Evolutionary conservation across 2,329 filamentous ascomycete genomes (phyloP), one percentile per base, ranked within the genome.

Genomic region (Zalaria sp.): DNA sequence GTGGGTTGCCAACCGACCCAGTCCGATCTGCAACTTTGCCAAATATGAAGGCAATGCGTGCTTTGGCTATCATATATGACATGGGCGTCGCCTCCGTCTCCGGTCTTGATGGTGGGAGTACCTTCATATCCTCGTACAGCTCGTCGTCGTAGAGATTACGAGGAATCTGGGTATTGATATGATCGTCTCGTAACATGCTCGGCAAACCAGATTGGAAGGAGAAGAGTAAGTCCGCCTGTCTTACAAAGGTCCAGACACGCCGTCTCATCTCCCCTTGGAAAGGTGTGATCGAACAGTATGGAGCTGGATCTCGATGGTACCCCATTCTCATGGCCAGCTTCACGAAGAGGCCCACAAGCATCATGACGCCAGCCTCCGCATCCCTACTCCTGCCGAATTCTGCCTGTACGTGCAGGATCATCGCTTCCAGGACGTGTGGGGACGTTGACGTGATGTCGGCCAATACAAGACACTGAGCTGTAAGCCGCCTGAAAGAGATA

Each of bases 81-180:
- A 86, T 77, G 1, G 82, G 81, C 1, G 84, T 89, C 2, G 81
- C 74, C 55, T 88, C 82, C 1, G 72, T 77, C 28, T 66, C 67
- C 0, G 83, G 79, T 43, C 82, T 67, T 0, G 81, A 75, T 2
- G 75, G 71, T 1, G 84, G 84, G 6, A 89, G 59, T 5, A 70
- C 63, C 49, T 79, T 81, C 47, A 77, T 81, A 25, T 75, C 72
- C 3, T 81, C 78, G 37, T 78, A 72, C 34, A 91, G 79, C 49
- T 89, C 84, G 47, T 88, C 82, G 50, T 91, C 84, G 55, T 83
- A 84, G 10, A 89, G 72, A 53, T 89, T 91, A 43, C 78, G 75
- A 1, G 84, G 84, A 4, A 84, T 63, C 50, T 81, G 72, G 0
- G 83, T 81, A 53, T 91, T 85, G 42, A 78, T 86, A 54, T 87